A percentile compares a stretch with the other conserved stretches of the same genome.
These are phyloP conservation scores for Russula abietina DNA, from an alignment of 768 basidiomycete genomes.

Conservation along the genomic window DNA sequence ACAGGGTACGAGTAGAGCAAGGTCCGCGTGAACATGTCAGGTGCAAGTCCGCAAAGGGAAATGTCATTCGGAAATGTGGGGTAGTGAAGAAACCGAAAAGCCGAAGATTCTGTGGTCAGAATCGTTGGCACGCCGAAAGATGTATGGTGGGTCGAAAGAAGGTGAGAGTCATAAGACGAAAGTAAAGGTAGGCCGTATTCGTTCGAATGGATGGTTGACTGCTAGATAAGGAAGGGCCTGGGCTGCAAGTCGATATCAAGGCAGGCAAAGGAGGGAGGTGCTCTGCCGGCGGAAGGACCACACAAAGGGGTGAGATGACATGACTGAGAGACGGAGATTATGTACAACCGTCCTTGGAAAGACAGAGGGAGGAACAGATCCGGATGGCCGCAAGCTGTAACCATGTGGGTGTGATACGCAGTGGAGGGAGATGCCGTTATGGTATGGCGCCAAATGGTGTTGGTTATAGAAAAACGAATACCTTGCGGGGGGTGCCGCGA, in stretches of 20 bases:
- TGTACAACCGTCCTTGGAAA: slow-evolving; percentile 6
- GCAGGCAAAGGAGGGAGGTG: neutral
- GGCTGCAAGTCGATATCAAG: neutral
- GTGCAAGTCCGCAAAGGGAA: slow-evolving; percentile 2
- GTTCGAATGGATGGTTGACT: neutral
- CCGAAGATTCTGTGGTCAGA: slow-evolving; percentile 6
- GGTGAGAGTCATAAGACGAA: slow-evolving; percentile 5
- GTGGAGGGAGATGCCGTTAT: slow-evolving; percentile 16
- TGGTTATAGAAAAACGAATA: slow-evolving; percentile 12
- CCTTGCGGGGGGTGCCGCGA: slow-evolving; percentile 19
- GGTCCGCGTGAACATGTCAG: slow-evolving; percentile 12
- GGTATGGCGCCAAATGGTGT: slow-evolving; percentile 9
- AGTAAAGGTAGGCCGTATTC: slow-evolving; percentile 13
- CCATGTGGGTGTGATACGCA: slow-evolving; percentile 23
- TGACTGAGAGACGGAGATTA: slow-evolving; percentile 16
- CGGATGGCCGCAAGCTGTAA: slow-evolving; percentile 12
- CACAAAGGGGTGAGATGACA: neutral
- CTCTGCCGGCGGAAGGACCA: neutral
- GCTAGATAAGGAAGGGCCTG: neutral
- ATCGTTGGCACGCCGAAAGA: neutral
- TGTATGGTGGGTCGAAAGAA: neutral
- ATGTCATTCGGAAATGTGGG: neutral
- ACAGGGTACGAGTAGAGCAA: neutral
- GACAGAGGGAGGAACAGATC: slow-evolving; percentile 14
- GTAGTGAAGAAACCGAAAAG: slow-evolving; percentile 10